A percentile compares a stretch with the other conserved stretches of the same genome.
Evolutionary conservation across 202 grass and related monocot genomes (phyloP).

Genomic region (Eragrostis tef): DNA sequence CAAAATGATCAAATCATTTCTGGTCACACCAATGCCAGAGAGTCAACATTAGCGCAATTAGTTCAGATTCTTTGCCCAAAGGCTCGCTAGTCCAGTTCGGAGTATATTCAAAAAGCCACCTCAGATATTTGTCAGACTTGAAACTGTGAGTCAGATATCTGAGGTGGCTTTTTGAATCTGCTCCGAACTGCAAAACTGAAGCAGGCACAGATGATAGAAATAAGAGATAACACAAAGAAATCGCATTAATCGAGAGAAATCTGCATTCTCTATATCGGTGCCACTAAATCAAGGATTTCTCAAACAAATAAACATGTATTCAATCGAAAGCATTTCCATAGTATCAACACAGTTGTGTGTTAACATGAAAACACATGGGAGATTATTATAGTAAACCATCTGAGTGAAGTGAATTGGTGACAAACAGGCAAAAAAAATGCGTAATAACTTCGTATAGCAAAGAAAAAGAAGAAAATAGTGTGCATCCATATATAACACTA

Average conservation of each 20-base stretch:
- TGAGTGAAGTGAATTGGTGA: background rate
- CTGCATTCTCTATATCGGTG: background rate
- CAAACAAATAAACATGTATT: background rate
- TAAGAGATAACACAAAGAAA: background rate
- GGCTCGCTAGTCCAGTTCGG: background rate
- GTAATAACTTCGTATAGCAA: too few species aligned
- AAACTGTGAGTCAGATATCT: background rate
- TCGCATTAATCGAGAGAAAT: background rate
- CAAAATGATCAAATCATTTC: slow-evolving; percentile 22
- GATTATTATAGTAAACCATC: background rate
- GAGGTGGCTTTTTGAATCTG: background rate
- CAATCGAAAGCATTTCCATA: background rate
- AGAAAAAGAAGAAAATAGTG: slow-evolving; percentile 22
- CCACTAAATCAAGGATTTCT: background rate
- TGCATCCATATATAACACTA: slow-evolving; percentile 47
- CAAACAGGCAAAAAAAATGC: background rate
- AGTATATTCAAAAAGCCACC: background rate
- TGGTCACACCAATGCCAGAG: background rate
- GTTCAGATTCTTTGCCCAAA: background rate
- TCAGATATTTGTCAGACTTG: background rate
- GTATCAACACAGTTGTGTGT: background rate
- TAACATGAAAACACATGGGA: background rate
- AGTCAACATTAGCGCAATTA: background rate
- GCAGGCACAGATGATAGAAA: too few species aligned
- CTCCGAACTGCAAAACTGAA: too few species aligned